Evolutionary conservation across 768 basidiomycete genomes (phyloP), one percentile per base, ranked within the genome.

Genomic region (Stropharia rugosoannulata): DNA sequence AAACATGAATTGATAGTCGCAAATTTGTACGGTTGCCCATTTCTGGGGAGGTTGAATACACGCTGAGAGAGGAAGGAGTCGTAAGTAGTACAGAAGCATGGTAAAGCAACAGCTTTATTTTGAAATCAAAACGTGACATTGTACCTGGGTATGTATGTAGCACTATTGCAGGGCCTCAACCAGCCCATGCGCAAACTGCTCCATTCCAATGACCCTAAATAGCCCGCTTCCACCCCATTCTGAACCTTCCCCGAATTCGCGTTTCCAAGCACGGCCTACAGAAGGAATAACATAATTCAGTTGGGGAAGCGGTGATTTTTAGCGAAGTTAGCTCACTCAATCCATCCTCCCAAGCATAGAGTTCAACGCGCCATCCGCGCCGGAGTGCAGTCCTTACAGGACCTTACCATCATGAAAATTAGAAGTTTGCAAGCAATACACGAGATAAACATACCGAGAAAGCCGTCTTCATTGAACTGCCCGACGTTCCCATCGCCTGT

Each of bases 401-500:
- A 0, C 94, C 75, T 71, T n/a, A 38, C n/a, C 25, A 56, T 11
- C 29, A 39, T n/a, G 27, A 37, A 27, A 43, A 15, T 12, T 22
- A 46, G 25, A 49, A 10, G 27, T 11, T 29, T 12, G 4, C 7
- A 22, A 40, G 12, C 19, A 19, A 15, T 7, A 13, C 5, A 27
- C 5, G 38, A 22, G 22, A 25, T 19, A 15, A 53, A 57, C 66
- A 29, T 58, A 70, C 73, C 93, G 22, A 95, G 68, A 73, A 97
- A 98, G 5, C 95, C 95, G 64, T 94, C 90, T 57, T 93, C 90
- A 69, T 86, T 95, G 68, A 96, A 97, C 67, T 96, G 90, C 5
- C 91, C 90, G 9, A 89, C 87, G 64, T 93, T 92, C 19, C 93
- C 94, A 69, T 98, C 95, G 4, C 95, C 95, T 0, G 95, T 97